A percentile compares a stretch with the other conserved stretches of the same genome.
These are phyloP conservation scores for Eucalyptus dawsonii DNA, from an alignment of 345 rosid genomes.

Conservation along the genomic window DNA sequence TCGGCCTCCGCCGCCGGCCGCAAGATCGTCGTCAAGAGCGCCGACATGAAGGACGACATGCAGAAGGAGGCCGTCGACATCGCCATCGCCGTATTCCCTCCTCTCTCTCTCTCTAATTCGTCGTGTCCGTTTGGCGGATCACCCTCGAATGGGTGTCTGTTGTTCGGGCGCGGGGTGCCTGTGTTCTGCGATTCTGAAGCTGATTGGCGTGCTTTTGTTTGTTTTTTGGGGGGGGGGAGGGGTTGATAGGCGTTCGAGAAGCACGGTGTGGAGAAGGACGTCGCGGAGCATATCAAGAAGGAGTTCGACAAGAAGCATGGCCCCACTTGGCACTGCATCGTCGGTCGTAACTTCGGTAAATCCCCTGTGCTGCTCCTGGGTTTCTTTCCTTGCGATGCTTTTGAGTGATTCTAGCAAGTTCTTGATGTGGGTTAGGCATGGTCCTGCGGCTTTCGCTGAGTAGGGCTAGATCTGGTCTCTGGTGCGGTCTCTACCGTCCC, in stretches of 20 bases:
- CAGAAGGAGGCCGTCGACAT: no score
- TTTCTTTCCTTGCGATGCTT: background rate
- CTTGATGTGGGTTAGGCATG: background rate
- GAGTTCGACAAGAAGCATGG: constrained; percentile 93
- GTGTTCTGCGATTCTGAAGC: no score
- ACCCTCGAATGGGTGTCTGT: no score
- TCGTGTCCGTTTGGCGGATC: no score
- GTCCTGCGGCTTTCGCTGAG: background rate
- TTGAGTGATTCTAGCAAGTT: background rate
- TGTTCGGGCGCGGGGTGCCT: no score
- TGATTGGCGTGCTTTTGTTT: no score
- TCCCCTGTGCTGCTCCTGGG: background rate
- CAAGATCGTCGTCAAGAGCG: no score
- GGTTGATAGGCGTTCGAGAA: constrained; percentile 64
- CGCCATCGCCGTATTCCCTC: no score
- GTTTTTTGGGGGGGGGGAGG: background rate
- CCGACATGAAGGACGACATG: no score
- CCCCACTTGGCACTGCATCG: constrained; percentile 99
- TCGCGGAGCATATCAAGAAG: constrained; percentile 94
- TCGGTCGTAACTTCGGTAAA: constrained; percentile 95
- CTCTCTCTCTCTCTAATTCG: no score
- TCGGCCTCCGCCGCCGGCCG: no score
- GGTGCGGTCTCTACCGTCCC: background rate
- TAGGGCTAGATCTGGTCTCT: background rate
- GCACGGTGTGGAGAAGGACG: constrained; percentile 80